Percentiles rank a stretch among this genome's conserved stretches.
Evolutionary conservation across 495 filamentous ascomycete species (phyloP).

Genomic region (Pyrenula massariospora): DNA sequence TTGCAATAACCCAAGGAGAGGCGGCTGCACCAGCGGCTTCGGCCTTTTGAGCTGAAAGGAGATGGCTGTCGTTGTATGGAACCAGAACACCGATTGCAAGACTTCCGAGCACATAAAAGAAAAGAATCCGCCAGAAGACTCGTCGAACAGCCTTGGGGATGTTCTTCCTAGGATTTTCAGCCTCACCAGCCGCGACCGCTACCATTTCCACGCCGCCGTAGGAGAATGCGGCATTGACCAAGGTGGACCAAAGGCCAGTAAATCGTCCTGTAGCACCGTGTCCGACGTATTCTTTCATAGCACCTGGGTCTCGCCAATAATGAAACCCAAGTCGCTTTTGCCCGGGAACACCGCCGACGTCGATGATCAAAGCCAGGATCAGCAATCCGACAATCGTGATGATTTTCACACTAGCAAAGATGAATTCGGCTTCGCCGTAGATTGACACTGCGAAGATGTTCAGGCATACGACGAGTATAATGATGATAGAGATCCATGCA

Average conservation of each 20-base stretch:
- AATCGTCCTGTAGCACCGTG: neutral
- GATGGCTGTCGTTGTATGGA: constrained; percentile 36
- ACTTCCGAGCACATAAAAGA: constrained; percentile 64
- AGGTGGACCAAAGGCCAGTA: constrained; percentile 12
- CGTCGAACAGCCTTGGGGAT: constrained; percentile 68
- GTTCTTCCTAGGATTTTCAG: constrained; percentile 61
- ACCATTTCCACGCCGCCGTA: constrained; percentile 56
- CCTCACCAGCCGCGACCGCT: constrained; percentile 69
- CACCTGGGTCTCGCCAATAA: constrained; percentile 59
- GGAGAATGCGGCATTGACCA: constrained; percentile 25
- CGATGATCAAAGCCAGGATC: constrained; percentile 53
- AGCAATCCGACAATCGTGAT: constrained; percentile 60
- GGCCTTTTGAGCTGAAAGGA: constrained; percentile 3
- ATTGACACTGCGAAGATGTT: constrained; percentile 58
- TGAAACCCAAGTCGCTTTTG: constrained; percentile 51
- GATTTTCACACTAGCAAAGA: constrained; percentile 67
- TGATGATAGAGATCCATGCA: constrained; percentile 68
- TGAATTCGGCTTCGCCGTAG: constrained; percentile 67
- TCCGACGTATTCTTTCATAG: constrained; percentile 37
- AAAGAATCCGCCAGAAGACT: constrained; percentile 75
- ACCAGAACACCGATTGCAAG: constrained; percentile 48
- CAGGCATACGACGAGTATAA: constrained; percentile 41
- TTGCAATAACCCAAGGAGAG: constrained; percentile 41
- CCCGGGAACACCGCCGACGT: constrained; percentile 51
- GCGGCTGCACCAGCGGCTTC: constrained; percentile 20